A percentile compares a stretch with the other conserved stretches of the same genome.
These are phyloP conservation scores for Pyrus betulifolia DNA, from an alignment of 306 rosid genomes.

Conservation along the genomic window DNA sequence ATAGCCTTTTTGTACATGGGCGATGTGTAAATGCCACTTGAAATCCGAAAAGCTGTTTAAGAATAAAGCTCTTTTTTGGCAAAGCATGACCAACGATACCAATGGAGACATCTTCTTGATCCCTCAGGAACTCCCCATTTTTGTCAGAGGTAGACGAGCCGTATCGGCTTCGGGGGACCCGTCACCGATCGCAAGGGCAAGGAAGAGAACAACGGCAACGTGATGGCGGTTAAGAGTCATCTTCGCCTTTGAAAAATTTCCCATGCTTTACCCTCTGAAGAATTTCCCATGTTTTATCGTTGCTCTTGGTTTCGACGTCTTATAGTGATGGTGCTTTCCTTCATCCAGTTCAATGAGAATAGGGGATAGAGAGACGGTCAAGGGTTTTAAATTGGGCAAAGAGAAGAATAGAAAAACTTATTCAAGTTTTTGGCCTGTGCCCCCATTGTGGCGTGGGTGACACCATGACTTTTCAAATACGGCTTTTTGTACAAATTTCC, in stretches of 20 bases:
- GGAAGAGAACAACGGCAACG: not conserved
- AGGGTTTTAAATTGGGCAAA: slow-evolving; percentile 53
- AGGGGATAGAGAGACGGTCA: not conserved
- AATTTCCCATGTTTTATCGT: too few relatives aligned
- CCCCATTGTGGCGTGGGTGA: too few relatives aligned
- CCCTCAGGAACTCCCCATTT: slow-evolving; percentile 73
- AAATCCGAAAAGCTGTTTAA: slow-evolving; percentile 78
- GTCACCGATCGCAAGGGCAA: slow-evolving; percentile 31
- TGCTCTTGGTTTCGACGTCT: not conserved
- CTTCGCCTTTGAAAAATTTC: slow-evolving; percentile 33
- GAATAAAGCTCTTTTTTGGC: slow-evolving; percentile 74
- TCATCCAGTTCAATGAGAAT: not conserved
- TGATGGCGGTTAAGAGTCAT: slow-evolving; percentile 40
- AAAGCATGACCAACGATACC: slow-evolving; percentile 90
- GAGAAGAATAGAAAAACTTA: slow-evolving; percentile 8
- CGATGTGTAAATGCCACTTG: slow-evolving; percentile 83
- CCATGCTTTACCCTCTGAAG: slow-evolving; percentile 18
- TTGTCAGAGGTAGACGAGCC: slow-evolving; percentile 68
- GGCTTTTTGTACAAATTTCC: too few relatives aligned
- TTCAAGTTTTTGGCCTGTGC: not conserved
- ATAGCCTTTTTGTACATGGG: slow-evolving; percentile 90
- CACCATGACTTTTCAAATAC: too few relatives aligned
- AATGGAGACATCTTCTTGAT: slow-evolving; percentile 62
- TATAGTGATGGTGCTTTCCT: not conserved
- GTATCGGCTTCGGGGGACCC: slow-evolving; percentile 71